These are phyloP conservation scores for Metschnikowia henanensis DNA, from an alignment of 805 yeast genomes.

Conservation along the genomic window DNA sequence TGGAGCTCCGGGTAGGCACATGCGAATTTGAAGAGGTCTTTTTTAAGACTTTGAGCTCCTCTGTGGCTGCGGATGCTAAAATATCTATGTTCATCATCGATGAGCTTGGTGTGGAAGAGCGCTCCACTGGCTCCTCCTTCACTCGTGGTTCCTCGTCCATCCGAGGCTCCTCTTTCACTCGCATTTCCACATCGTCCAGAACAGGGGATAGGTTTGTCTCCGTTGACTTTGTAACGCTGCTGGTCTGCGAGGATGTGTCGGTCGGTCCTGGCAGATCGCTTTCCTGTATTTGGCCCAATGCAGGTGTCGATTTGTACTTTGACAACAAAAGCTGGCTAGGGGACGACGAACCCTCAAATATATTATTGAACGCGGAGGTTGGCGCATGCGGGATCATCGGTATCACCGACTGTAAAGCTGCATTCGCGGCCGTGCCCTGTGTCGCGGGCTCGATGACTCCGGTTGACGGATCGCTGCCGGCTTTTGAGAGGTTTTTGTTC, in stretches of 20 bases:
- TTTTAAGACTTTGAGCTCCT: constrained; percentile 48
- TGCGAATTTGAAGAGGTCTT: constrained; percentile 15
- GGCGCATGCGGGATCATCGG: constrained; percentile 3
- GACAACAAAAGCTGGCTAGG: constrained; percentile 2
- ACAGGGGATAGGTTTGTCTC: constrained; percentile 9
- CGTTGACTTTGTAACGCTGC: constrained; percentile 3
- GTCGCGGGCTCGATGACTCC: neutral
- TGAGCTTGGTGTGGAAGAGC: constrained; percentile 8
- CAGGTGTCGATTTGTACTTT: neutral
- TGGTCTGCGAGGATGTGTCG: constrained; percentile 8
- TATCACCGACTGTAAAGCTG: constrained; percentile 1
- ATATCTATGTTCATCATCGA: constrained; percentile 46
- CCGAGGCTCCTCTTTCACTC: constrained; percentile 9
- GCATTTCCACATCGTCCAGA: constrained; percentile 8
- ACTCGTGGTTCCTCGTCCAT: constrained; percentile 4
- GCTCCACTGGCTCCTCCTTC: constrained; percentile 12
- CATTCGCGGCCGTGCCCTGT: neutral
- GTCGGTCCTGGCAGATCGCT: constrained; percentile 8
- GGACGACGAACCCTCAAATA: constrained; percentile 5
- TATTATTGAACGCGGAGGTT: neutral
- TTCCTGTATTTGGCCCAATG: constrained; percentile 1
- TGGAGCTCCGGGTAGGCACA: neutral
- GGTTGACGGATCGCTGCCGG: constrained; percentile 3
- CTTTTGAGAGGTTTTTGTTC: constrained; percentile 44
- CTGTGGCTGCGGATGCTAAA: constrained; percentile 55